Conservation (phyloP, 805 yeast species). For the Torulaspora indica region DNA sequence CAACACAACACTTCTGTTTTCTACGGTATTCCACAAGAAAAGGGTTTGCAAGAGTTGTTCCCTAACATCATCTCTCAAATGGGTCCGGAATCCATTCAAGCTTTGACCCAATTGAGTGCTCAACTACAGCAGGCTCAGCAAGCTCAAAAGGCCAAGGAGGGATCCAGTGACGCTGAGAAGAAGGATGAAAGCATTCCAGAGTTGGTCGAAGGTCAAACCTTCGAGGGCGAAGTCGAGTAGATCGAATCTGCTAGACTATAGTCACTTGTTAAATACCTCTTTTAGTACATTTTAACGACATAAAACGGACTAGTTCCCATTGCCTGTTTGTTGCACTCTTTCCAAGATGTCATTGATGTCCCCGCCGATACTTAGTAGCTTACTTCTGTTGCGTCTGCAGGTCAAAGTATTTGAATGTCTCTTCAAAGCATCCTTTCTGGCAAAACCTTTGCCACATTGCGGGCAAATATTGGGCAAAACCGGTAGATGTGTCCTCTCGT, state of each 20-base stretch:
- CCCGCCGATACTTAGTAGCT: slow-evolving; percentile 40
- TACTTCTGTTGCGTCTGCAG: slow-evolving; percentile 65
- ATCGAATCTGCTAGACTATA: background rate
- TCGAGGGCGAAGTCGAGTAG: slow-evolving; percentile 41
- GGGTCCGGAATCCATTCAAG: slow-evolving; percentile 91
- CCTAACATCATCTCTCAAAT: slow-evolving; percentile 94
- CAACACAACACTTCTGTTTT: slow-evolving; percentile 88
- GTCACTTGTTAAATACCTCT: slow-evolving; percentile 8
- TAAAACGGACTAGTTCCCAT: slow-evolving; percentile 4
- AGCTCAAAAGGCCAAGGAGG: slow-evolving; percentile 45
- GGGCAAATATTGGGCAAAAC: slow-evolving; percentile 73
- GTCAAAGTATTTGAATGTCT: slow-evolving; percentile 72
- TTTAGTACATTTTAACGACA: slow-evolving; percentile 2
- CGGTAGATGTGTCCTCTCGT: slow-evolving; percentile 66
- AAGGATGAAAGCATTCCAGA: slow-evolving; percentile 40
- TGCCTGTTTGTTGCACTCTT: slow-evolving; percentile 30
- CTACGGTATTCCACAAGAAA: slow-evolving; percentile 93
- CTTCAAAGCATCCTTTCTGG: slow-evolving; percentile 75
- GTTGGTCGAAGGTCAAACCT: slow-evolving; percentile 74
- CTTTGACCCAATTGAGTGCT: slow-evolving; percentile 84
- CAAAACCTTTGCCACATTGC: slow-evolving; percentile 75
- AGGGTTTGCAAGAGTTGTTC: slow-evolving; percentile 83
- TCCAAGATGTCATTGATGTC: slow-evolving; percentile 35
- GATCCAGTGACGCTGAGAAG: slow-evolving; percentile 46
- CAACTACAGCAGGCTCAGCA: slow-evolving; percentile 62